Evolutionary conservation across 2,329 filamentous ascomycete species (phyloP).

Genomic region (Eutypella sp.): DNA sequence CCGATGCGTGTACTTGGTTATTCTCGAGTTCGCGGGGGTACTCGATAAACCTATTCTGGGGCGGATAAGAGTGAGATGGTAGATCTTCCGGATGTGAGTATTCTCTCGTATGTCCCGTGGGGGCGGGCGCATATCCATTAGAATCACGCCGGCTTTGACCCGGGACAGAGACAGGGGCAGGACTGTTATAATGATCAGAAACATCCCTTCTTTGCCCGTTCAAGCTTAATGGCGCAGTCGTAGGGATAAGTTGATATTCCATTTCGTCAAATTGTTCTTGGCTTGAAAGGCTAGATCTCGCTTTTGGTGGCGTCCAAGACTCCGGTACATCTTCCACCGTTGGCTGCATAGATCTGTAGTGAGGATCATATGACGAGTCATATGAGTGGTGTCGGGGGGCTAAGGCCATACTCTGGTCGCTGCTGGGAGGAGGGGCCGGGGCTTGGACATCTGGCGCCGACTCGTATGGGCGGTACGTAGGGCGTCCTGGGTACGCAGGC

Average conservation of each 20-base stretch:
- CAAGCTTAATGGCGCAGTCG: constrained; percentile 42
- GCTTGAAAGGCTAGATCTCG: constrained; percentile 19
- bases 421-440: constrained; percentile 22
- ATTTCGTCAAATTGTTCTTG: constrained; percentile 32
- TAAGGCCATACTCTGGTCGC: constrained; percentile 31
- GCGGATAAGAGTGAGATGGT: constrained; percentile 18
- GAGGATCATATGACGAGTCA: constrained; percentile 41
- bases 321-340: constrained; percentile 62
- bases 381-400: constrained; percentile 46
- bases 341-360: constrained; percentile 51
- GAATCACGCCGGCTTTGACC: constrained; percentile 23
- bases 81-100: constrained; percentile 27
- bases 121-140: constrained; percentile 27
- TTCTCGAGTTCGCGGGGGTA: constrained; percentile 33
- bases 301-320: constrained; percentile 33
- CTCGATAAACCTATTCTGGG: constrained; percentile 20
- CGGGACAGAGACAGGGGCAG: constrained; percentile 18
- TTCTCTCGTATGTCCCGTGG: constrained; percentile 29
- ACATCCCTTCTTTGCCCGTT: constrained; percentile 29
- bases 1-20: constrained; percentile 23
- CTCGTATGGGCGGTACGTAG: constrained; percentile 48
- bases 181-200: constrained; percentile 24
- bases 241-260: constrained; percentile 34
- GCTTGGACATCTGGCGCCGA: constrained; percentile 37
- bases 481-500: constrained; percentile 46